These are phyloP conservation scores for Balamuthia mandrillaris DNA, from an alignment of 208 protist species.

Conservation along the genomic window DNA sequence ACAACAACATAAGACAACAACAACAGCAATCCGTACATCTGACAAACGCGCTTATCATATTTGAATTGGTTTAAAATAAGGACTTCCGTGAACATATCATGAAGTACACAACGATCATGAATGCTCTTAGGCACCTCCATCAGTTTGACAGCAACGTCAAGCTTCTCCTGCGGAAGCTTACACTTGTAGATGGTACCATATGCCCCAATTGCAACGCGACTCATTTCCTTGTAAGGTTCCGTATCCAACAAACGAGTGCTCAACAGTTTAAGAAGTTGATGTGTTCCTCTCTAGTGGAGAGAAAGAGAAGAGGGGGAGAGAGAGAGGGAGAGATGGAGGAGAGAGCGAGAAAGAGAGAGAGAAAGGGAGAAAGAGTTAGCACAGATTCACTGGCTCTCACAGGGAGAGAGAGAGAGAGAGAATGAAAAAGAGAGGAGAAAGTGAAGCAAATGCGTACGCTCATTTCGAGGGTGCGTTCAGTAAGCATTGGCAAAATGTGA, in stretches of 20 bases:
- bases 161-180: constrained; percentile 36
- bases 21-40: no score
- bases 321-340: not conserved
- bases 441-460: not conserved
- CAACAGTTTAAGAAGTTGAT: constrained; percentile 22
- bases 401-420: not conserved
- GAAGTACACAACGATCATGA: constrained; percentile 65
- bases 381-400: no score
- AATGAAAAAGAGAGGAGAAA: not conserved
- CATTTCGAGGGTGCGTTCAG: constrained; percentile 44
- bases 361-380: not conserved
- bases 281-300: not conserved
- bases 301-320: not conserved
- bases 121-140: constrained; percentile 45
- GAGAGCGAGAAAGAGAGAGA: not conserved
- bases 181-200: constrained; percentile 68
- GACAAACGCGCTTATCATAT: constrained; percentile 56
- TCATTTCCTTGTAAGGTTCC: constrained; percentile 46
- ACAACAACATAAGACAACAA: no score
- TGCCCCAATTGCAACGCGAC: constrained; percentile 50
- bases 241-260: constrained; percentile 34
- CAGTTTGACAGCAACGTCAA: constrained; percentile 57
- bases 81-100: constrained; percentile 76
- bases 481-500: constrained; percentile 50
- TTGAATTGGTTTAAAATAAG: constrained; percentile 69